Base-by-base conservation (phyloP, 805 yeast genomes). In the Candida fluviatilis region DNA sequence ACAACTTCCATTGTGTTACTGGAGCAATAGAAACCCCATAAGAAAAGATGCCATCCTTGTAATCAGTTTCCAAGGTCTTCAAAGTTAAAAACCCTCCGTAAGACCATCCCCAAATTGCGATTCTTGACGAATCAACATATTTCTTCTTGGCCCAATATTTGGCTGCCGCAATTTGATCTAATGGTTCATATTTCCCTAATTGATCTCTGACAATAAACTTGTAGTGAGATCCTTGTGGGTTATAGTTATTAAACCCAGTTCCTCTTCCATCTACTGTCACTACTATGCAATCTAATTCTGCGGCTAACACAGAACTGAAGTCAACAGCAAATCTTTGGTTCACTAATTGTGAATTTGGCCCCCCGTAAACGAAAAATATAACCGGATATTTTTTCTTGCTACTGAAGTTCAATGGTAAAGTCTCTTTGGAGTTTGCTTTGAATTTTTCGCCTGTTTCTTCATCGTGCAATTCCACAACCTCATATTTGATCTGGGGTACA, bases 201-300 rank as follows among this genome's bases (percentile, higher is more conserved):
- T 77, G 75, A 55, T 86, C 95, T 36, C 95, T 76, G 2, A 93
- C 98, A 25, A 78, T 58, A 18, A 84, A 75, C 56, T 96, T 78
- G 66, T 82, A 93, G 8, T 55, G 38, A 3, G 73, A 50, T 1
- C 72, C 71, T 36, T 82, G 75, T 1, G 37, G 38, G 35, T 62
- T 60, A 31, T 48, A 46, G 11, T 96, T 96, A 62, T 80, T 86
- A 60, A 71, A 86, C 0, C 97, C 98, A 1, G 99, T 93, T 21
- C 99, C 99, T 50, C 99, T 76, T 0, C 98, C 98, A 61, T 93
- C 99, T 3, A 93, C 95, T 1, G 95, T 85, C 1, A 93, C 95
- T 6, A 93, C 96, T 35, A 93, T 75, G 2, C 95, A 87, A 51
- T 83, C 73, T 45, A 85, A 68, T 49, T 81, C 82, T 1, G 96